Base-by-base conservation (phyloP, 495 filamentous ascomycete genomes). In the Tuber melanosporum region DNA sequence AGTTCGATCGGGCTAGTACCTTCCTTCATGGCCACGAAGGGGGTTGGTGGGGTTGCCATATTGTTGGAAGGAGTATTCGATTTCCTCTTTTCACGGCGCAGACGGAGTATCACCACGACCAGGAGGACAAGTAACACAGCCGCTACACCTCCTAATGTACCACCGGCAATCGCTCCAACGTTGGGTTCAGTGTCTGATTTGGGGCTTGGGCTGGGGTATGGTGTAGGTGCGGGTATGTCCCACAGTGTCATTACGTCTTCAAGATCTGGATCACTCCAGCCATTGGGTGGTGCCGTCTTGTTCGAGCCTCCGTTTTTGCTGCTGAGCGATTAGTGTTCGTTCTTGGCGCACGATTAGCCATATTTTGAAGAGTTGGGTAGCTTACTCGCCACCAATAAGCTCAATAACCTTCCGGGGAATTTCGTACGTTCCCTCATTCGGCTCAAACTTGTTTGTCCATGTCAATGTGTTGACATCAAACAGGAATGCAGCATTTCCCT, bases 371-470 rank as follows among this genome's bases (percentile, higher is more conserved):
- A 32, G n/a, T 15, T 14, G 52, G n/a, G 14, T 62, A 26, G 14
- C 52, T 62, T 62, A 62, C 52, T 62, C 12, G 52, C 52, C 52
- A 15, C 52, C 52, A 32, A 62, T 62, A 32, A 62, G 52, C n/a
- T 32, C n/a, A 32, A 26, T 32, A 15, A 62, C n/a, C 1, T 15
- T 6, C n/a, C 0, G 12, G 3, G 52, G 52, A 2, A 62, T 62
- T 62, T 62, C 52, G 52, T 62, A 62, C 1, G n/a, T 32, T 26
- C 52, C 74, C 20, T 72, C 26, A 41, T 69, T 22, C 1, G 75
- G 47, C 19, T 22, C 39, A 47, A 73, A 79, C 9, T 43, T 7
- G n/a, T 77, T 71, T 5, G 70, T 44, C 77, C 71, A 79, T 32
- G 41, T 42, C 3, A 20, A 42, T 17, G 66, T 73, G n/a, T 45